Evolutionary conservation across 192 early-diverging fungal species (phyloP).

Genomic region (Podila clonocystis): DNA sequence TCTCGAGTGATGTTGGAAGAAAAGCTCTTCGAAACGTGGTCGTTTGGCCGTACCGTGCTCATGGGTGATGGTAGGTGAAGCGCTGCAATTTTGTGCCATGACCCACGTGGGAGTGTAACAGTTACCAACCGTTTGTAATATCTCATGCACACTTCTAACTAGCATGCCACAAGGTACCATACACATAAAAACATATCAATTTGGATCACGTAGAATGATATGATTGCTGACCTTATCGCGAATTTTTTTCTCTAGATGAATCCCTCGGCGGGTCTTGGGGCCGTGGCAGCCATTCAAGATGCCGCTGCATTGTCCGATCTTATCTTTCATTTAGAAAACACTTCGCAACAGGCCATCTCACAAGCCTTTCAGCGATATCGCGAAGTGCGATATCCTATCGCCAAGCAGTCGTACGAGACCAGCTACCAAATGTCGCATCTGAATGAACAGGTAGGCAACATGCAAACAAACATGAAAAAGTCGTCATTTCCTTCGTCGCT

Average conservation of each 20-base stretch:
- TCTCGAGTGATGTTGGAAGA: constrained; percentile 34
- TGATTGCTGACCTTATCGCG: no score
- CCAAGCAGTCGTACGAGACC: constrained; percentile 28
- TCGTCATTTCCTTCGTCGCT: background rate
- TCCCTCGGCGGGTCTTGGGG: constrained; percentile 28
- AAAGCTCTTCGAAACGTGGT: constrained; percentile 37
- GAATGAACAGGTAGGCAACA: constrained; percentile 24
- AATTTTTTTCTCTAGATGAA: constrained; percentile 3
- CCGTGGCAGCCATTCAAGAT: constrained; percentile 30
- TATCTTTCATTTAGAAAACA: constrained; percentile 8
- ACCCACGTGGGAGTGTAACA: background rate
- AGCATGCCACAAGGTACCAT: constrained; percentile 28
- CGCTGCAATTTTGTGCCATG: no score
- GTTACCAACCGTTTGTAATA: background rate
- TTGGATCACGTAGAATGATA: no score
- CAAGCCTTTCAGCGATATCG: constrained; percentile 8
- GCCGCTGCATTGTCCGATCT: constrained; percentile 27
- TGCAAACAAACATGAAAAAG: background rate
- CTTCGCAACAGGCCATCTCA: background rate
- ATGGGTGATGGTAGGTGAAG: constrained; percentile 20
- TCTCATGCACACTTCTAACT: background rate
- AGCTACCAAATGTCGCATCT: constrained; percentile 38
- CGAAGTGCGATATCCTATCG: constrained; percentile 13
- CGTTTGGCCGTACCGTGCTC: constrained; percentile 13
- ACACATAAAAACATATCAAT: no score